Conservation (phyloP, 2,329 filamentous ascomycete species). For the Bipolaris oryzae region DNA sequence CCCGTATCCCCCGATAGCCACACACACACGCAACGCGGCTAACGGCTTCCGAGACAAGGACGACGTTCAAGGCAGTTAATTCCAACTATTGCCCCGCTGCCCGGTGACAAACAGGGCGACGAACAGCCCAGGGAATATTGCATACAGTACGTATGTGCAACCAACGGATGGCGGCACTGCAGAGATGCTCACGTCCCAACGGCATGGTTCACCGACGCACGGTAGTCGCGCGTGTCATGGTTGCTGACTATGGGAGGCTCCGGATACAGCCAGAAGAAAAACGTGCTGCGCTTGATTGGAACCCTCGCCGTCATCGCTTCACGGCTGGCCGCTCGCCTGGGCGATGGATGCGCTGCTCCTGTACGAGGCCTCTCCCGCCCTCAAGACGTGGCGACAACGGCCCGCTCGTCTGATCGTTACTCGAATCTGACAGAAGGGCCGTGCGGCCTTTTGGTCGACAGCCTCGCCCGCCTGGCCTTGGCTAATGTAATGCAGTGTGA, state of each 20-base stretch:
- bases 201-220: constrained; percentile 13
- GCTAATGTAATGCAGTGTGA: constrained; percentile 17
- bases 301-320: constrained; percentile 15
- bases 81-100: constrained; percentile 16
- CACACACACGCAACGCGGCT: constrained; percentile 4
- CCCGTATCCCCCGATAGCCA: constrained; percentile 2
- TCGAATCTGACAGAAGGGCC: constrained; percentile 13
- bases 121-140: background rate
- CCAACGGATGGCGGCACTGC: background rate
- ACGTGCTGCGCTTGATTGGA: constrained; percentile 9
- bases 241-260: constrained; percentile 8
- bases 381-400: constrained; percentile 27
- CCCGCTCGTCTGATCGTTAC: constrained; percentile 31
- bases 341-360: constrained; percentile 12
- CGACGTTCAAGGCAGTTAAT: constrained; percentile 1
- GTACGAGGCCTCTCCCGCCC: constrained; percentile 31
- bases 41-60: constrained; percentile 13
- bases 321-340: constrained; percentile 6
- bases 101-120: constrained; percentile 12
- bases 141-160: no score
- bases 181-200: constrained; percentile 17
- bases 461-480: constrained; percentile 19
- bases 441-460: constrained; percentile 17
- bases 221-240: constrained; percentile 13
- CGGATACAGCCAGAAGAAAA: constrained; percentile 2